Conservation (phyloP, 2,329 filamentous ascomycete species). For the Xylaria sp. region DNA sequence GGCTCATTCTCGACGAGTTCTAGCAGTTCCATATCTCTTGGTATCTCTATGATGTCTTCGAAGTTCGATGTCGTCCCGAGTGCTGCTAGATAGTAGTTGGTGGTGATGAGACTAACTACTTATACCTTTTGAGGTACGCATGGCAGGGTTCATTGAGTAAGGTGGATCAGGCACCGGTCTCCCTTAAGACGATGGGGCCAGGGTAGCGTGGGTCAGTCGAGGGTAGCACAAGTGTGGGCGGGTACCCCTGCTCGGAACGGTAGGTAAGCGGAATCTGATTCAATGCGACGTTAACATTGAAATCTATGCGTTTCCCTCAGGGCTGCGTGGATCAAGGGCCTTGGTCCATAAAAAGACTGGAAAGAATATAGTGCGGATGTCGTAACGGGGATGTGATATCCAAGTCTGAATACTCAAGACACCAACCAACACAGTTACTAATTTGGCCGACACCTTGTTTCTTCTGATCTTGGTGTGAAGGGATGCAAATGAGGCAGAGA, state of each 20-base stretch:
- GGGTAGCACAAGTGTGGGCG: constrained; percentile 31
- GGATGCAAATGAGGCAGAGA: too few species aligned
- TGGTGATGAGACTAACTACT: constrained; percentile 34
- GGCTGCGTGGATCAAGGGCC: constrained; percentile 31
- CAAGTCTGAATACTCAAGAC: too few species aligned
- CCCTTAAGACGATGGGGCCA: constrained; percentile 26
- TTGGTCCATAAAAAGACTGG: constrained; percentile 20
- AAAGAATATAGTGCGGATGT: constrained; percentile 17
- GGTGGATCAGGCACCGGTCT: constrained; percentile 31
- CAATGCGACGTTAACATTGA: constrained; percentile 40
- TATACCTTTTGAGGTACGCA: constrained; percentile 36
- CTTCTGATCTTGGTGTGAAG: too few species aligned
- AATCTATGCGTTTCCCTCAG: constrained; percentile 37
- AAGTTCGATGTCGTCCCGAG: constrained; percentile 18
- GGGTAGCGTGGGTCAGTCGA: constrained; percentile 35
- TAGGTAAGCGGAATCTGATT: constrained; percentile 41
- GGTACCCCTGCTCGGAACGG: constrained; percentile 39
- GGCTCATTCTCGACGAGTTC: constrained; percentile 68
- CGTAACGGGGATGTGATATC: constrained; percentile 10
- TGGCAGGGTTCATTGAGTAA: constrained; percentile 20
- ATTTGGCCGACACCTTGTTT: too few species aligned
- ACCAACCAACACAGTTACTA: too few species aligned
- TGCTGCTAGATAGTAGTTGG: constrained; percentile 24
- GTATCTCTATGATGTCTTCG: constrained; percentile 25
- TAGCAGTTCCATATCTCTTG: constrained; percentile 65